A percentile compares a stretch with the other conserved stretches of the same genome.
Evolutionary conservation across 345 rosid genomes (phyloP).

Genomic region (Cardiospermum halicacabum): DNA sequence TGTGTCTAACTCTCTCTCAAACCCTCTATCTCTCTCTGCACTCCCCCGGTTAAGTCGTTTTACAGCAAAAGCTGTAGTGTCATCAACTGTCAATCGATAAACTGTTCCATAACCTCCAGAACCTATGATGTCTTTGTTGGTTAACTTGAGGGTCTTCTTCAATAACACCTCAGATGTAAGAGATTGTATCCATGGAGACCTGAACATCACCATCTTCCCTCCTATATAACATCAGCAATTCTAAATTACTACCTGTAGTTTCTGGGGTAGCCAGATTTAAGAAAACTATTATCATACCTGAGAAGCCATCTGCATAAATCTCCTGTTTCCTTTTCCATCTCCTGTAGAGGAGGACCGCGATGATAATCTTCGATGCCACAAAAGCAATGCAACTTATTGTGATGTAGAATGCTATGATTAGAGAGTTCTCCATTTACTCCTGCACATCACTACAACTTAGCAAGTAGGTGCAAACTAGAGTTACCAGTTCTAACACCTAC

Average conservation of each 20-base stretch:
- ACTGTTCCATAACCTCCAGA: constrained; percentile 82
- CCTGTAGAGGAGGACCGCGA: constrained; percentile 59
- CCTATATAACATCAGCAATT: constrained; percentile 28
- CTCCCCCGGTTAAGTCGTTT: constrained; percentile 66
- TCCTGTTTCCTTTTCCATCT: constrained; percentile 56
- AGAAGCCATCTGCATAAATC: constrained; percentile 35
- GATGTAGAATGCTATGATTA: constrained; percentile 47
- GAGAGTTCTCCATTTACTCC: constrained; percentile 45
- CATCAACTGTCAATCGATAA: constrained; percentile 47
- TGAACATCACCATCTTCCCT: constrained; percentile 77
- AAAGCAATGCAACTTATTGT: constrained; percentile 56
- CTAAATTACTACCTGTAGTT: not conserved
- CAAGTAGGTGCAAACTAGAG: no score
- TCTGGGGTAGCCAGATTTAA: not conserved
- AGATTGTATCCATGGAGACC: constrained; percentile 50
- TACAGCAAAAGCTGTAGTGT: constrained; percentile 62
- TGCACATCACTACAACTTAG: no score
- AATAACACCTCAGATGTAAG: constrained; percentile 45
- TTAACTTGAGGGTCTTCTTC: constrained; percentile 58
- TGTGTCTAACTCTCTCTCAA: constrained; percentile 71
- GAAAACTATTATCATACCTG: constrained; percentile 33
- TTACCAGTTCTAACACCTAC: not conserved
- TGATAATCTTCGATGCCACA: constrained; percentile 52
- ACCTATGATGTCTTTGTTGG: constrained; percentile 73
- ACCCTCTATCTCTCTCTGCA: constrained; percentile 67